Base-by-base conservation (phyloP, 768 basidiomycete species). In the Phlebiopsis flavidoalba region DNA sequence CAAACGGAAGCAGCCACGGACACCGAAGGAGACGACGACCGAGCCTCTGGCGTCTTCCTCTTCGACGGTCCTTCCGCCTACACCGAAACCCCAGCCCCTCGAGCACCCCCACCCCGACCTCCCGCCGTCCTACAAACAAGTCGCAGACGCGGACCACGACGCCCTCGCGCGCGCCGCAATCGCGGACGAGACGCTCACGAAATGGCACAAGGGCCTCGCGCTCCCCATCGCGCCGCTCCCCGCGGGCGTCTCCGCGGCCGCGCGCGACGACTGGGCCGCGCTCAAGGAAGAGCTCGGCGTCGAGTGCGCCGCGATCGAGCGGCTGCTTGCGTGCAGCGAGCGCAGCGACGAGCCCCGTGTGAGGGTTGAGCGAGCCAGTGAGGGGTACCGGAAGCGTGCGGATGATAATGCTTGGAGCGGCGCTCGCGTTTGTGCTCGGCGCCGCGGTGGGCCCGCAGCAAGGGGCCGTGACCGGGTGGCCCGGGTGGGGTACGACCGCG, bases 401-500 rank as follows among this genome's bases (percentile, higher is more conserved):
- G n/a, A n/a, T n/a, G n/a, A n/a, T n/a, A n/a, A n/a, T n/a, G n/a
- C n/a, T n/a, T n/a, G n/a, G n/a, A n/a, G n/a, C n/a, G n/a, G 75
- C 85, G 36, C 79, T 87, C 60, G 76, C 87, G 63, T 74, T 89
- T 51, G 80, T 83, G 52, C 75, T 87, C 69, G 80, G 82, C 2
- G 86, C 86, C 17, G 83, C 84, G 60, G 76, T 79, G 57, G 73
- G 85, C 60, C 79, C 80, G 6, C 85, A 84, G 49, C 81, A 83
- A 53, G 72, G 75, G n/a, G n/a, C n/a, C n/a, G n/a, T n/a, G n/a
- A n/a, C n/a, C n/a, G n/a, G n/a, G n/a, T n/a, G n/a, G n/a, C n/a
- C n/a, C n/a, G n/a, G n/a, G n/a, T n/a, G n/a, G n/a, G n/a, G n/a
- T 87, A 90, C 65, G 91, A 93, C 67, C 86, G 91, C 11, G 79